Conservation (phyloP, 306 rosid genomes). For the Echinosophora koreensis region DNA sequence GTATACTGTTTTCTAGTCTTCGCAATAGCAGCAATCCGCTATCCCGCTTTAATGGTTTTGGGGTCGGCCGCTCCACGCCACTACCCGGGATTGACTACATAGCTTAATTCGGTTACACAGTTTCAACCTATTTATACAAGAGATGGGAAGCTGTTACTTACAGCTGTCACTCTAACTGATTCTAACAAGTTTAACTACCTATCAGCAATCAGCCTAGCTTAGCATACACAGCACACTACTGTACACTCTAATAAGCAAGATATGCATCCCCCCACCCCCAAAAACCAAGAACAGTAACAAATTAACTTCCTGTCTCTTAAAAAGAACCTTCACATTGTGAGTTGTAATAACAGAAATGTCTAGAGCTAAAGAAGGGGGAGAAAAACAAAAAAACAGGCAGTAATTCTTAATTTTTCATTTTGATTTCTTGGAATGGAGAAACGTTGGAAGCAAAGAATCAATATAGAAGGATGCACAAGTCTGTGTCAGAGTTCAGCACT, state of each 20-base stretch:
- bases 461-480: constrained; percentile 33
- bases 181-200: too few relatives aligned
- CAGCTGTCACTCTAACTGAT: too few relatives aligned
- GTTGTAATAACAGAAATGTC: constrained; percentile 11
- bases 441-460: constrained; percentile 20
- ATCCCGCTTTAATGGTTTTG: too few relatives aligned
- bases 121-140: too few relatives aligned
- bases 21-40: too few relatives aligned
- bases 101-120: too few relatives aligned
- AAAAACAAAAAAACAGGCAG: constrained; percentile 8
- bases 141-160: too few relatives aligned
- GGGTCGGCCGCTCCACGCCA: too few relatives aligned
- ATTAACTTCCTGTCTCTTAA: constrained; percentile 7
- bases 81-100: too few relatives aligned
- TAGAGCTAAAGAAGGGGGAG: constrained; percentile 23
- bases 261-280: constrained; percentile 3
- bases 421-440: constrained; percentile 36
- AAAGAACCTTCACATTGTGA: constrained; percentile 14
- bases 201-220: too few relatives aligned
- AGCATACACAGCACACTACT: too few relatives aligned
- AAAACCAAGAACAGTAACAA: background rate
- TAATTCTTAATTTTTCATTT: constrained; percentile 4
- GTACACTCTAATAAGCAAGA: constrained; percentile 1
- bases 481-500: constrained; percentile 43
- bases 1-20: too few relatives aligned